phyloP scores from a whole-genome alignment of 768 basidiomycete genomes.

The Russula olivacea region DNA sequence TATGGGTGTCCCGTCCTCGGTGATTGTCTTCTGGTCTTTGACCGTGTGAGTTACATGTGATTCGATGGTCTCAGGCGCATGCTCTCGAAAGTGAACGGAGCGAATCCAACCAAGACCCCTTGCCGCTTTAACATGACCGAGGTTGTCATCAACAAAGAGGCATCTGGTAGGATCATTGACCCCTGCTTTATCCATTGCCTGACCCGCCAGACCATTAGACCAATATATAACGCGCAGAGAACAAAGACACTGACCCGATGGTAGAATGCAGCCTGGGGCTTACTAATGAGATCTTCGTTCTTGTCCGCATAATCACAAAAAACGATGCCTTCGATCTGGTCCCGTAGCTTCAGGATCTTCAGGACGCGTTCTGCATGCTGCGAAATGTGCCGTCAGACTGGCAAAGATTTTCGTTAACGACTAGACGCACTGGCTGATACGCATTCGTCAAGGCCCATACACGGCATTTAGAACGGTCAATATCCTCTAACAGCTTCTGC shows the following conservation, averaged over 20 bases:
- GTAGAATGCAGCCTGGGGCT: slow-evolving; percentile 74
- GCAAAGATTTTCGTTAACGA: not conserved
- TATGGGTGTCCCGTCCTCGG: slow-evolving; percentile 43
- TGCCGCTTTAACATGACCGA: slow-evolving; percentile 63
- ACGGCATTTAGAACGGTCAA: slow-evolving; percentile 68
- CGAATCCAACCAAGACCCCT: slow-evolving; percentile 60
- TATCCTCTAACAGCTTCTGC: slow-evolving; percentile 66
- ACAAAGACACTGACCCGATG: slow-evolving; percentile 39
- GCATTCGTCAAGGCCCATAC: slow-evolving; percentile 89
- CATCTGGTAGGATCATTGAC: slow-evolving; percentile 63
- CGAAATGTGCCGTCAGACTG: not conserved
- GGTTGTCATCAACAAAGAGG: slow-evolving; percentile 76
- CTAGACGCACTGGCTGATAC: slow-evolving; percentile 53
- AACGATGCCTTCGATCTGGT: slow-evolving; percentile 67
- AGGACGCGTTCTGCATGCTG: slow-evolving; percentile 83
- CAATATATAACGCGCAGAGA: not conserved
- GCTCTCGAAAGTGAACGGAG: slow-evolving; percentile 72
- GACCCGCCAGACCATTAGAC: slow-evolving; percentile 6
- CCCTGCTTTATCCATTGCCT: slow-evolving; percentile 63
- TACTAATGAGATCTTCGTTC: slow-evolving; percentile 64
- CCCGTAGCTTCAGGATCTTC: slow-evolving; percentile 61
- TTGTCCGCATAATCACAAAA: slow-evolving; percentile 69
- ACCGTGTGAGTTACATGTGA: slow-evolving; percentile 47
- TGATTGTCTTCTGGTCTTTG: slow-evolving; percentile 35
- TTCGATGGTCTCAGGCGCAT: slow-evolving; percentile 56